Evolutionary conservation across 306 rosid species (phyloP).

Genomic region (Acacia acuminata): DNA sequence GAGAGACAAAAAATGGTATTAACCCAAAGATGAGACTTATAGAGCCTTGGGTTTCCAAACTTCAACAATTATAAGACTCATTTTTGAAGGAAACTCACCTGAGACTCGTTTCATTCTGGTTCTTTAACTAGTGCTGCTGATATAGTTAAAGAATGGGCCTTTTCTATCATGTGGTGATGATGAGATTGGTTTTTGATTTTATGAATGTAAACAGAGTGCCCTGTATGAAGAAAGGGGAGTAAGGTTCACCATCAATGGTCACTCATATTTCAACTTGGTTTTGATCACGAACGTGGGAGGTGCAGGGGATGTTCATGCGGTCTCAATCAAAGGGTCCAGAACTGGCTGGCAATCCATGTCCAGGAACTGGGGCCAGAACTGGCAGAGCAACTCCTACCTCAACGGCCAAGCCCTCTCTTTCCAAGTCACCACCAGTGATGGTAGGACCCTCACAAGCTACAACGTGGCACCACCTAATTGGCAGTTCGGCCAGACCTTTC

Average conservation of each 20-base stretch:
- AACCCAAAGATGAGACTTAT: too few species aligned
- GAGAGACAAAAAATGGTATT: too few species aligned
- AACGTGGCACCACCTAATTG: conserved; percentile 66
- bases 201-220: conserved; percentile 56
- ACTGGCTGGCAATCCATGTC: conserved; percentile 88
- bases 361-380: conserved; percentile 91
- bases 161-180: neutral
- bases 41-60: too few species aligned
- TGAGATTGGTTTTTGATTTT: neutral
- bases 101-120: too few species aligned
- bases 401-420: conserved; percentile 82
- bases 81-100: too few species aligned
- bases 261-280: conserved; percentile 93
- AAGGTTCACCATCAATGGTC: conserved; percentile 88
- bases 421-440: conserved; percentile 87
- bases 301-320: conserved; percentile 80
- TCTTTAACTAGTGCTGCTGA: too few species aligned
- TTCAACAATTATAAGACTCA: too few species aligned
- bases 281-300: conserved; percentile 85
- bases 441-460: conserved; percentile 61
- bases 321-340: conserved; percentile 82
- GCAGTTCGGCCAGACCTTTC: conserved; percentile 86
- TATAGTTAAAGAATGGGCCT: neutral
- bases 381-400: conserved; percentile 89
- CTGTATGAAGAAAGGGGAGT: conserved; percentile 85